Conservation (phyloP, 192 early-diverging fungal genomes). For the Irineochytrium annulatum region DNA sequence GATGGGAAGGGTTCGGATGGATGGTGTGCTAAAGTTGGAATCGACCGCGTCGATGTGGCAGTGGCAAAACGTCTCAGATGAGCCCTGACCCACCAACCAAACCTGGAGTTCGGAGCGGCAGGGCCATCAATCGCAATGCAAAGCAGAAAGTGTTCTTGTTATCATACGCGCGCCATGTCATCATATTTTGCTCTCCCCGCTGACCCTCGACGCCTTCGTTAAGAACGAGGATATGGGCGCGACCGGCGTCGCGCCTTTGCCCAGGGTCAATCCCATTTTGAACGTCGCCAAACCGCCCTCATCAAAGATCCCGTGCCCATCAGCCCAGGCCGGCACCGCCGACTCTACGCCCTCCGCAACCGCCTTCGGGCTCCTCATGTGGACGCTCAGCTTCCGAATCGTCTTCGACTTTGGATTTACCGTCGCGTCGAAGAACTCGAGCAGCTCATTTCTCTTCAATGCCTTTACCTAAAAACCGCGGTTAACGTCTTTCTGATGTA, state of each 20-base stretch:
- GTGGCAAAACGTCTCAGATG: too few relatives aligned
- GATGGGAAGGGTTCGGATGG: too few relatives aligned
- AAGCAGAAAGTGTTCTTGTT: too few relatives aligned
- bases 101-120: too few relatives aligned
- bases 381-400: slow-evolving; percentile 64
- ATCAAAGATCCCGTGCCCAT: background rate
- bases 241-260: slow-evolving; percentile 11
- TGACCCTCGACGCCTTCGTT: slow-evolving; percentile 2
- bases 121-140: too few relatives aligned
- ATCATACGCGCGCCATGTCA: too few relatives aligned
- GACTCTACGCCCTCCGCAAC: background rate
- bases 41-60: too few relatives aligned
- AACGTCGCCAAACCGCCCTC: slow-evolving; percentile 3
- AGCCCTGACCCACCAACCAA: too few relatives aligned
- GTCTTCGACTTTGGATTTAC: slow-evolving; percentile 50
- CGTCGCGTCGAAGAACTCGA: slow-evolving; percentile 56
- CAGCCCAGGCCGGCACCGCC: background rate
- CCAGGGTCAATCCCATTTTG: slow-evolving; percentile 14
- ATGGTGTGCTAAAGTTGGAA: too few relatives aligned
- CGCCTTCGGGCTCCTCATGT: slow-evolving; percentile 28
- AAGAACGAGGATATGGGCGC: too few relatives aligned
- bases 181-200: slow-evolving; percentile 20
- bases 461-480: slow-evolving; percentile 8
- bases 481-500: background rate
- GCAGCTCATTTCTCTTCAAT: slow-evolving; percentile 42